Conservation (phyloP, 225 moss, liverwort and hornwort species). For the Marchantia polymorpha region DNA sequence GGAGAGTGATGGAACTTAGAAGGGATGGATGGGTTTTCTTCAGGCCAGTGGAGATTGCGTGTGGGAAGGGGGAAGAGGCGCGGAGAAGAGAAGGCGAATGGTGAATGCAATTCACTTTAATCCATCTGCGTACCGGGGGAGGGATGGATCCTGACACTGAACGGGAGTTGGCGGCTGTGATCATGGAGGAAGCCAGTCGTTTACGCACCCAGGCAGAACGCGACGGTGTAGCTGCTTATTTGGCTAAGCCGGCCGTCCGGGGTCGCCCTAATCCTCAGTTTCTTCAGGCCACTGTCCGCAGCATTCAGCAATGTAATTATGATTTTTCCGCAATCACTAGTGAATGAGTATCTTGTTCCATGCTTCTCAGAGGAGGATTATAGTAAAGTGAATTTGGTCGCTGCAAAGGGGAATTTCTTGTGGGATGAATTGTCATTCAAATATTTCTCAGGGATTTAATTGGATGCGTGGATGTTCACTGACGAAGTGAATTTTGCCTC, state of each 20-base stretch:
- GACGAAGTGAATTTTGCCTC: background rate
- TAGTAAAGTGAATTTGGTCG: background rate
- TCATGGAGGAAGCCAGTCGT: slow-evolving; percentile 86
- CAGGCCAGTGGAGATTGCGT: no score
- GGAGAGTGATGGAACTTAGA: no score
- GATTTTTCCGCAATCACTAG: background rate
- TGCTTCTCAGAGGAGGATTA: background rate
- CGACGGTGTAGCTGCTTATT: slow-evolving; percentile 73
- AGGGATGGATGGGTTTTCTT: no score
- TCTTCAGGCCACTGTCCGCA: slow-evolving; percentile 78
- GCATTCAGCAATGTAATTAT: slow-evolving; percentile 72
- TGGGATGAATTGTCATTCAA: background rate
- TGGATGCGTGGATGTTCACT: no score
- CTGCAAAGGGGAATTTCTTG: background rate
- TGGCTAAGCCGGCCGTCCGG: slow-evolving; percentile 72
- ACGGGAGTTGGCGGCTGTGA: slow-evolving; percentile 67
- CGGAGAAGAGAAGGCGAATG: no score
- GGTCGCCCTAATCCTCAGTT: slow-evolving; percentile 86
- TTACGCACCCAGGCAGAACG: slow-evolving; percentile 72
- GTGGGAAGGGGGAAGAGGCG: no score
- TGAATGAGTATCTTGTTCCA: background rate
- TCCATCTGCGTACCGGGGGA: no score
- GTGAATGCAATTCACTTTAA: no score
- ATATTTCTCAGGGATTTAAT: no score
- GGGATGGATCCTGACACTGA: slow-evolving; percentile 83